phyloP scores from a whole-genome alignment of 345 rosid species.

The Adansonia digitata region DNA sequence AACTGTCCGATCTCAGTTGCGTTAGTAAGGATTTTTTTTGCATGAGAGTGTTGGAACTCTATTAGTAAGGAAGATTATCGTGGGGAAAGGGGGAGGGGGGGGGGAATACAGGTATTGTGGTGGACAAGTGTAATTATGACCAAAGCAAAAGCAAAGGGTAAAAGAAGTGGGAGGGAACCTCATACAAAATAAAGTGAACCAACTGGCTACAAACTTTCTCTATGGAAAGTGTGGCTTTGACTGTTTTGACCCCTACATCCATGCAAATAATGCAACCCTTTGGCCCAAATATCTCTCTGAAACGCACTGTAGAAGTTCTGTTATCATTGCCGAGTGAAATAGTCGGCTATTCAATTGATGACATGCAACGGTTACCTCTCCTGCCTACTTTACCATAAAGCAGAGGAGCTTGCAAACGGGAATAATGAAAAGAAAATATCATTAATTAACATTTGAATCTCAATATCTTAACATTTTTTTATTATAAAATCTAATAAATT shows the following conservation, averaged over 20 bases:
- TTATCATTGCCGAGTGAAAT: not conserved
- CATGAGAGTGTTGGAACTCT: slow-evolving; percentile 12
- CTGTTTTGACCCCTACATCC: not conserved
- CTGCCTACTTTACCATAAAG: not conserved
- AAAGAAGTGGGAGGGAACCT: slow-evolving; percentile 40
- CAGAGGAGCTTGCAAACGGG: not conserved
- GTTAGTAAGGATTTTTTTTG: too few relatives aligned
- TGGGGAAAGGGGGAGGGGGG: not conserved
- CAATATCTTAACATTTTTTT: too few relatives aligned
- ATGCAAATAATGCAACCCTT: not conserved
- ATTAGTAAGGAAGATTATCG: not conserved
- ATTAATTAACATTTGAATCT: too few relatives aligned
- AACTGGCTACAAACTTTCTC: not conserved
- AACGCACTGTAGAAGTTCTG: not conserved
- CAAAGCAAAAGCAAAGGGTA: slow-evolving; percentile 16
- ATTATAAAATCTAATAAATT: too few relatives aligned
- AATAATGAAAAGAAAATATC: not conserved
- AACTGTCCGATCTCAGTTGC: too few relatives aligned
- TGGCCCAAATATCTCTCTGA: not conserved
- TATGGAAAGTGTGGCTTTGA: not conserved
- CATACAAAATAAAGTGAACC: slow-evolving; percentile 44
- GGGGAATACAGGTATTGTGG: slow-evolving; percentile 25
- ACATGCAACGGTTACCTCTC: not conserved
- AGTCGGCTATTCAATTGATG: not conserved
- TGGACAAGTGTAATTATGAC: slow-evolving; percentile 37